These are phyloP conservation scores for Erythrobasidium yunnanense DNA, from an alignment of 768 basidiomycete species.

Conservation along the genomic window DNA sequence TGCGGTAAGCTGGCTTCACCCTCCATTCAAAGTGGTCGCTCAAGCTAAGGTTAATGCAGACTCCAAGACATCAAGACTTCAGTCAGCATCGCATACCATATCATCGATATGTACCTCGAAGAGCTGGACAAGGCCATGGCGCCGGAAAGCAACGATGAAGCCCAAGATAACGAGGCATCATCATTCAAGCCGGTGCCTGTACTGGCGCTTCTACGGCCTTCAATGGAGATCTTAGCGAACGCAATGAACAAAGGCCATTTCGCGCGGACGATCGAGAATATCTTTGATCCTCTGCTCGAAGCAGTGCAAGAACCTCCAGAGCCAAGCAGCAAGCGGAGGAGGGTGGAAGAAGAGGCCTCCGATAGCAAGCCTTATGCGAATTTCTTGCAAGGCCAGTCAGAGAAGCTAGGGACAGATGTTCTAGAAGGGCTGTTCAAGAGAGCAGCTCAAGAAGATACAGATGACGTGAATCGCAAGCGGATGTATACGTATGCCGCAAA, in stretches of 20 bases:
- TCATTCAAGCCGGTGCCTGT: conserved; percentile 47
- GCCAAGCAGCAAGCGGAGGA: neutral
- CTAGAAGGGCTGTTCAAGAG: neutral
- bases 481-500: conserved; percentile 11
- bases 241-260: conserved; percentile 58
- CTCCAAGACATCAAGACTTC: conserved; percentile 60
- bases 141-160: neutral
- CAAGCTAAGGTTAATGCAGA: neutral
- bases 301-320: conserved; percentile 46
- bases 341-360: neutral
- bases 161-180: neutral
- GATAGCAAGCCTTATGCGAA: neutral
- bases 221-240: conserved; percentile 59
- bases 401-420: conserved; percentile 1
- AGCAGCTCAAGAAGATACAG: neutral
- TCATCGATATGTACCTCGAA: conserved; percentile 78
- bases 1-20: conserved; percentile 53
- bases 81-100: conserved; percentile 65
- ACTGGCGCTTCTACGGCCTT: conserved; percentile 55
- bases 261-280: conserved; percentile 57
- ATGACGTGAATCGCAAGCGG: conserved; percentile 9
- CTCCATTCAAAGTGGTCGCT: neutral
- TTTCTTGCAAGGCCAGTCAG: neutral
- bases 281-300: conserved; percentile 60
- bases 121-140: conserved; percentile 59